A percentile compares a stretch with the other conserved stretches of the same genome.
Evolutionary conservation across 768 basidiomycete genomes (phyloP).

Genomic region (Cystobasidium tubakii): DNA sequence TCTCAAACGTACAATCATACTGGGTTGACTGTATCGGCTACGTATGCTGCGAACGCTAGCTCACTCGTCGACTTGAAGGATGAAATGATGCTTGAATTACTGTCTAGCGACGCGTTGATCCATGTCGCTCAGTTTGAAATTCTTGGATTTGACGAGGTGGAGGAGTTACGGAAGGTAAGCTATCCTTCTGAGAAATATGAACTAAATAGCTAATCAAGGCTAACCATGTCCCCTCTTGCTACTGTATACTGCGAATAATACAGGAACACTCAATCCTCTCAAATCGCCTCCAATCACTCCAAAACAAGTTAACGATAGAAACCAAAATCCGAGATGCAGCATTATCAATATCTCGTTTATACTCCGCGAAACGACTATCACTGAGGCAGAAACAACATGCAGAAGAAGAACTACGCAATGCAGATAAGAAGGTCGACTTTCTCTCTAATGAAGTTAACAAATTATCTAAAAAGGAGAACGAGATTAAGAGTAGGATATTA

Average conservation of each 20-base stretch:
- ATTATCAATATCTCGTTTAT: slow-evolving; percentile 67
- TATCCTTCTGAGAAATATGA: no score
- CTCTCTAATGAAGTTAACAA: slow-evolving; percentile 68
- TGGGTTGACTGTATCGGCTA: slow-evolving; percentile 10
- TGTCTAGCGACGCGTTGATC: slow-evolving; percentile 90
- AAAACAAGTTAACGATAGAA: slow-evolving; percentile 70
- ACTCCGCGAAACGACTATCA: slow-evolving; percentile 43
- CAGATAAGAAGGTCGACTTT: slow-evolving; percentile 65
- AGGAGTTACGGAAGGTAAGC: slow-evolving; percentile 64
- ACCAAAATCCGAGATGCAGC: slow-evolving; percentile 85
- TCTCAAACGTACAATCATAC: slow-evolving; percentile 3
- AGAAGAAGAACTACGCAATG: slow-evolving; percentile 64
- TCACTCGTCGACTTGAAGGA: slow-evolving; percentile 54
- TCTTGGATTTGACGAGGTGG: slow-evolving; percentile 65
- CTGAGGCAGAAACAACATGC: slow-evolving; percentile 57
- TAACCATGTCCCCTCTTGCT: not conserved
- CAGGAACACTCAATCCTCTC: slow-evolving; percentile 71
- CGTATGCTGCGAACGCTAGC: slow-evolving; percentile 22
- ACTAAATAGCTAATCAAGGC: no score
- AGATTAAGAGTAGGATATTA: slow-evolving; percentile 61
- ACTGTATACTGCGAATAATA: not conserved
- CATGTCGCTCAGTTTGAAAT: slow-evolving; percentile 78
- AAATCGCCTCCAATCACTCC: slow-evolving; percentile 61
- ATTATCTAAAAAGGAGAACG: slow-evolving; percentile 61
- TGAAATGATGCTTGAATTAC: slow-evolving; percentile 76